Conservation (phyloP, 2,329 filamentous ascomycete species). For the Tolypocladium sp. region DNA sequence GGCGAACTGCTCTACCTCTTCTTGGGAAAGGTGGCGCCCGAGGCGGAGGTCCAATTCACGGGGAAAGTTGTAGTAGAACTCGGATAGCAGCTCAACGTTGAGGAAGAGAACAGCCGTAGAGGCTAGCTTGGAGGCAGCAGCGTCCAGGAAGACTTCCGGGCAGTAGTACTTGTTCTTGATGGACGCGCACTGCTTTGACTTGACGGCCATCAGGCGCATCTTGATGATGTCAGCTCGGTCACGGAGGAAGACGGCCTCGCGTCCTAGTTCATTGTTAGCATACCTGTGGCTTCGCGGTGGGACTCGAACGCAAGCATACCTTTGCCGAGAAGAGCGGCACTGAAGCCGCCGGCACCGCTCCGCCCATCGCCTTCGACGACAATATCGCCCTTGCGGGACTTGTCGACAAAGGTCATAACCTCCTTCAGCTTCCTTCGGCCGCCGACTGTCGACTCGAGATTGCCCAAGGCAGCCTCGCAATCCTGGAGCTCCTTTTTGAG, state of each 20-base stretch:
- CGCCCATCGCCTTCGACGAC: constrained; percentile 73
- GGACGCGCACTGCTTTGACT: constrained; percentile 78
- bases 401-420: constrained; percentile 85
- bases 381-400: constrained; percentile 77
- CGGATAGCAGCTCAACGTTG: constrained; percentile 90
- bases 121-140: constrained; percentile 89
- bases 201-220: constrained; percentile 79
- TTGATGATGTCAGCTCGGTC: constrained; percentile 85
- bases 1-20: constrained; percentile 82
- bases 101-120: constrained; percentile 93
- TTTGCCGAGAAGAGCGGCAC: constrained; percentile 71
- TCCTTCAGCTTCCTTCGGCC: constrained; percentile 79
- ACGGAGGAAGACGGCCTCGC: constrained; percentile 87
- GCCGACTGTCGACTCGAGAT: constrained; percentile 68
- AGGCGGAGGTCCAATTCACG: constrained; percentile 82
- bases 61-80: constrained; percentile 98
- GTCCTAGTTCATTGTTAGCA: constrained; percentile 45
- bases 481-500: constrained; percentile 83
- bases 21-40: constrained; percentile 67
- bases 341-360: constrained; percentile 89
- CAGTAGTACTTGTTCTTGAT: constrained; percentile 92
- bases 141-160: constrained; percentile 95
- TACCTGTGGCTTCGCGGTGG: not conserved
- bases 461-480: constrained; percentile 69
- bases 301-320: constrained; percentile 41